Base-by-base conservation (phyloP, 2,329 filamentous ascomycete species). In the Lasiodiplodia gonubiensis region DNA sequence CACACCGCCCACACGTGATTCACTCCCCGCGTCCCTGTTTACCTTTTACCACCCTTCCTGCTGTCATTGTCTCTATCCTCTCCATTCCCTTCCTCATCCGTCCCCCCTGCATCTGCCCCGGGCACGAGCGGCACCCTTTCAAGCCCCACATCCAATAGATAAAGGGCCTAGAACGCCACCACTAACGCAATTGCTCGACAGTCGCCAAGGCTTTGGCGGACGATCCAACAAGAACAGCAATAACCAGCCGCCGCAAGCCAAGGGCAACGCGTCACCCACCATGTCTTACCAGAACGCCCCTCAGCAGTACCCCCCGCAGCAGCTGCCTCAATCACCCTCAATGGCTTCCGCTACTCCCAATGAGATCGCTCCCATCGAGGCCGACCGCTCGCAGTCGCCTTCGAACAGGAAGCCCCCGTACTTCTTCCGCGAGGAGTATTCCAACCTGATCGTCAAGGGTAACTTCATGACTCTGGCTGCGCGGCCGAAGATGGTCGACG, bases 401-500 rank as follows among this genome's bases (percentile, higher is more conserved):
- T 70, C 89, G 75, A 88, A 90, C 72, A 83, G 92, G 68, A 90
- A 90, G 68, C 85, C 87, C 49, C 92, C 92, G 18, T 82, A 92
- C 69, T 93, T 92, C 88, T 88, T 93, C 74, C 90, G 92, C 74
- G 86, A 90, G 67, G 82, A 88, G 69, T 91, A 92, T 76, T 90
- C 91, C 66, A 92, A 90, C 77, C 89, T 97, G 75, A 97, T 97
- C 71, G 94, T 97, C 75, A 97, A 94, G 83, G 94, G 94, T 68
- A 98, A 97, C 82, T 97, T 98, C 78, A 93, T 97, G 90, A 97
- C 94, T 12, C 82, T 98, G 68, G 96, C 94, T 74, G 93, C 93
- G 60, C 91, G 94, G 76, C 94, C 94, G 25, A 94, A 94, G 83
- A 94, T 95, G 67, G 92, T 97, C 54, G 94, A 97, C 75, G 89